These are phyloP conservation scores for Aureobasidium subglaciale DNA, from an alignment of 2,329 filamentous ascomycete genomes.

Conservation along the genomic window DNA sequence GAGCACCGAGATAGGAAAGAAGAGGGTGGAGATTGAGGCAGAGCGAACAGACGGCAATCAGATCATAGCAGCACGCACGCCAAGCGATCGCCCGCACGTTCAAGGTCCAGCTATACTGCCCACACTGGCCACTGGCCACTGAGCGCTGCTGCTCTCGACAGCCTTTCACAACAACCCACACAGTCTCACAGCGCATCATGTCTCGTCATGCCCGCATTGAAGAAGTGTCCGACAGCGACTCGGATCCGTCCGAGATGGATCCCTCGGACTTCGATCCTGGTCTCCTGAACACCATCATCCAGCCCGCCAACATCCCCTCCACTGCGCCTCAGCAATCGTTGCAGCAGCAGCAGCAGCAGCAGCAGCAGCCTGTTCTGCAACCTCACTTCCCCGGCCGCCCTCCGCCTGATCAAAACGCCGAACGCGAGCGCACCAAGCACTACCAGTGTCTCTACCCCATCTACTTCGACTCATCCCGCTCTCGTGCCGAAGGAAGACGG, in stretches of 20 bases:
- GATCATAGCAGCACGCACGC: background rate
- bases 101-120: background rate
- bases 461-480: slow-evolving; percentile 78
- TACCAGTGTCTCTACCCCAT: slow-evolving; percentile 90
- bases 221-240: slow-evolving; percentile 78
- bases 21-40: background rate
- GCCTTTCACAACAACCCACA: background rate
- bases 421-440: slow-evolving; percentile 56
- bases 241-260: slow-evolving; percentile 80
- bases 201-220: slow-evolving; percentile 77
- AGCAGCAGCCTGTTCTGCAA: slow-evolving; percentile 23
- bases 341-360: slow-evolving; percentile 26
- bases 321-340: slow-evolving; percentile 25
- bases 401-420: slow-evolving; percentile 33
- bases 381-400: slow-evolving; percentile 19
- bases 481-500: slow-evolving; percentile 72
- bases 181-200: slow-evolving; percentile 45
- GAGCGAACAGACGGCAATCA: background rate
- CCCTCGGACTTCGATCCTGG: slow-evolving; percentile 43
- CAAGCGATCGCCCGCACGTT: background rate
- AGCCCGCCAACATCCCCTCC: slow-evolving; percentile 19
- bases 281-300: slow-evolving; percentile 19
- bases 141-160: background rate
- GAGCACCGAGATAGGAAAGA: background rate
- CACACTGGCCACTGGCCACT: background rate